Percentiles rank a stretch among this genome's conserved stretches.
phyloP scores from a whole-genome alignment of 257 asterid genomes.

The Penstemon barbatus region DNA sequence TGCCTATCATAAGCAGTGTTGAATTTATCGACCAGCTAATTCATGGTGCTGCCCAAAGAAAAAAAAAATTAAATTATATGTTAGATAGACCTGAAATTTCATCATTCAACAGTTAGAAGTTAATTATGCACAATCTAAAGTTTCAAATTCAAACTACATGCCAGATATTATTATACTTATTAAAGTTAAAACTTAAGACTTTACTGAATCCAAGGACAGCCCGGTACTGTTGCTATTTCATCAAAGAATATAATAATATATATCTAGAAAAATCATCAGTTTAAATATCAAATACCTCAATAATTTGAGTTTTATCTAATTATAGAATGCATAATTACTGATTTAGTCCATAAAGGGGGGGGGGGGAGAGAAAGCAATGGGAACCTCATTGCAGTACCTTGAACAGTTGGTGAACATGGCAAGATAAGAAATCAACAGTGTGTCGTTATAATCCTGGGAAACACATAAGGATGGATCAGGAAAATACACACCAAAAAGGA shows the following conservation, averaged over 20 bases:
- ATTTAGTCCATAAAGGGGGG: neutral
- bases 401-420: slow-evolving; percentile 98
- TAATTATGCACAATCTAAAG: too few relatives aligned
- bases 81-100: too few relatives aligned
- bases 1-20: slow-evolving; percentile 87
- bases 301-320: neutral
- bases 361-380: slow-evolving; percentile 19
- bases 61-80: neutral
- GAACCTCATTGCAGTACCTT: slow-evolving; percentile 49
- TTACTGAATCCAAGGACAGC: too few relatives aligned
- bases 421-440: slow-evolving; percentile 75
- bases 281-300: neutral
- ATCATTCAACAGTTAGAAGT: too few relatives aligned
- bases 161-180: too few relatives aligned
- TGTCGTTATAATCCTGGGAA: slow-evolving; percentile 84
- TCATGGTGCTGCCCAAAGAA: slow-evolving; percentile 68
- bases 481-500: neutral
- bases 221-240: too few relatives aligned
- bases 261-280: neutral
- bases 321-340: neutral
- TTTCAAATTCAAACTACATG: too few relatives aligned
- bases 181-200: too few relatives aligned
- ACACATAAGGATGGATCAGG: slow-evolving; percentile 15
- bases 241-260: too few relatives aligned
- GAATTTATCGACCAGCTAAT: slow-evolving; percentile 87